Conservation (phyloP, 495 filamentous ascomycete genomes). For the Hypoxylon lienhwacheense region DNA sequence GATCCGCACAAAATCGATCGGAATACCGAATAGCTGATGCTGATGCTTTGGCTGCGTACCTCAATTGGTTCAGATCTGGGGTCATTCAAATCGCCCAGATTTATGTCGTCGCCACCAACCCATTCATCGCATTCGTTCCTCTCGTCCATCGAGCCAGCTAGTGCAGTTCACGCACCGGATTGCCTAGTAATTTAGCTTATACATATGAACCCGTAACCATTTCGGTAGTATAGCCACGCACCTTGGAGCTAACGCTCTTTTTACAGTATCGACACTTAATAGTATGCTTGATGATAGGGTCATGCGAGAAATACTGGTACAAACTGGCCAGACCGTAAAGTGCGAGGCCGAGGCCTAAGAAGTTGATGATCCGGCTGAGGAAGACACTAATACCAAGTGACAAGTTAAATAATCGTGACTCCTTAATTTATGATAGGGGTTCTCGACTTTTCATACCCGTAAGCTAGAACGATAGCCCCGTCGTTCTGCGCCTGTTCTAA, state of each 20-base stretch:
- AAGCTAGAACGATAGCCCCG: conserved; percentile 71
- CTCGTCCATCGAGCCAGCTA: conserved; percentile 77
- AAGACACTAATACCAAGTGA: conserved; percentile 57
- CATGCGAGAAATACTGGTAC: conserved; percentile 62
- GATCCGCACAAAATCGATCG: neutral
- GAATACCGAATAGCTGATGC: neutral
- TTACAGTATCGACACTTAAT: conserved; percentile 73
- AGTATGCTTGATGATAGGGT: conserved; percentile 70
- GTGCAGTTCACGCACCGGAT: conserved; percentile 70
- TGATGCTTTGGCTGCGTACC: neutral
- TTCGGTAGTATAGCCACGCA: conserved; percentile 35
- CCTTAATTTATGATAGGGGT: neutral
- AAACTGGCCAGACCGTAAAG: conserved; percentile 67
- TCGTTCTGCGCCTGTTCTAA: conserved; percentile 66
- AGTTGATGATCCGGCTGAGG: conserved; percentile 66
- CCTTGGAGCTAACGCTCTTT: conserved; percentile 67
- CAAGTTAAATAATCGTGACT: neutral
- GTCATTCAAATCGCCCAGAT: neutral
- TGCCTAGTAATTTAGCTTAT: conserved; percentile 47
- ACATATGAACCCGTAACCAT: neutral
- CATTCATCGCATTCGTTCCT: conserved; percentile 50
- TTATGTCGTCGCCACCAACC: neutral
- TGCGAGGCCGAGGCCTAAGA: conserved; percentile 64
- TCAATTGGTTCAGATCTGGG: neutral
- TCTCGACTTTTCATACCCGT: conserved; percentile 54